Percentiles rank a stretch among this genome's conserved stretches.
Evolutionary conservation across 164 flowering plant species (phyloP).

Genomic region (Houttuynia cordata): DNA sequence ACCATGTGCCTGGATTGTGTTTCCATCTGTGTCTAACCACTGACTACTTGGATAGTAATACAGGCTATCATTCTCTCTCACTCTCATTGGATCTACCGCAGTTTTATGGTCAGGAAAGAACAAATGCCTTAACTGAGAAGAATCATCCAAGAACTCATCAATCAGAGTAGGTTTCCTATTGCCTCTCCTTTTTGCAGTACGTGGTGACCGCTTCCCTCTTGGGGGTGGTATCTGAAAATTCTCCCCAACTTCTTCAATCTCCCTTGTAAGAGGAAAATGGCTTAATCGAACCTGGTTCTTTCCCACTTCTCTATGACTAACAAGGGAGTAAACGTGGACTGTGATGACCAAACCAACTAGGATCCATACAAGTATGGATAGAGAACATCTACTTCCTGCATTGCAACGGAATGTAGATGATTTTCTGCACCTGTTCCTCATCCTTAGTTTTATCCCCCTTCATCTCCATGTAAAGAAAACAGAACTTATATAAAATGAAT

Average conservation of each 20-base stretch:
- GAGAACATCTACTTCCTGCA: too few relatives aligned
- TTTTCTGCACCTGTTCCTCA: too few relatives aligned
- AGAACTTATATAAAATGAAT: too few relatives aligned
- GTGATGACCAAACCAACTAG: constrained; percentile 46
- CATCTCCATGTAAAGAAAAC: too few relatives aligned
- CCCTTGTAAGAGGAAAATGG: constrained; percentile 37
- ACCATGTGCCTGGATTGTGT: constrained; percentile 97
- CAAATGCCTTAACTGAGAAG: constrained; percentile 58
- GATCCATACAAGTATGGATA: too few relatives aligned
- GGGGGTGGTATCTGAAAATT: constrained; percentile 72
- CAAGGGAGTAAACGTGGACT: constrained; percentile 44
- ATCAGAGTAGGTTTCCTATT: constrained; percentile 44
- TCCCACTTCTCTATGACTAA: constrained; percentile 22
- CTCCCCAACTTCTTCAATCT: constrained; percentile 74
- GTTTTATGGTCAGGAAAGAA: constrained; percentile 66
- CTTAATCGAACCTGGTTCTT: constrained; percentile 21
- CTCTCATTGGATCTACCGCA: constrained; percentile 61
- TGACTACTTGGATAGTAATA: constrained; percentile 69
- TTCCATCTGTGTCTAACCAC: constrained; percentile 95
- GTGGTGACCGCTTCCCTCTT: constrained; percentile 69
- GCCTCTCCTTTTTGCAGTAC: constrained; percentile 70
- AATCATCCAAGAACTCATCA: constrained; percentile 91
- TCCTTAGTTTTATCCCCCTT: too few relatives aligned
- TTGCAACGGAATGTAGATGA: too few relatives aligned
- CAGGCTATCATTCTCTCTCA: constrained; percentile 38